Evolutionary conservation across 176 grass and related monocot species (phyloP), one percentile per base, ranked within the genome.

Genomic region (Musa beccarii): DNA sequence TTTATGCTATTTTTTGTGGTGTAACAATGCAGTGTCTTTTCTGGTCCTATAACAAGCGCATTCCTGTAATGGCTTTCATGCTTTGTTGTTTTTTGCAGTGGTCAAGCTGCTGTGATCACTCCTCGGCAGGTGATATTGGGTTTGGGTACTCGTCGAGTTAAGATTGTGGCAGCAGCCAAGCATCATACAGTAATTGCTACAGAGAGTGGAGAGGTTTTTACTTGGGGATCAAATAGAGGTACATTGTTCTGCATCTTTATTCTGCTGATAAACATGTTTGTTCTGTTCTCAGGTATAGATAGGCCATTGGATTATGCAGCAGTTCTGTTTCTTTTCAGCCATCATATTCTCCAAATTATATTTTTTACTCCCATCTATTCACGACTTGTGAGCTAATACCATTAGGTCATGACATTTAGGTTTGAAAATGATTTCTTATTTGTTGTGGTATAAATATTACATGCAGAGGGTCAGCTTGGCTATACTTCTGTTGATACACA

Each of bases 221-320:
- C 96, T 59, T 99, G 96, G 96, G 96, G 96, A 84, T 99, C 96
- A 76, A 99, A 99, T 80, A 94, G 96, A 99, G 96, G 96, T 99
- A 81, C 53, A 25, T 80, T 43, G 65, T 75, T 9, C 77, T 82
- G 23, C 71, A 86, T 73, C 53, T 85, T 26, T 3, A 5, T 21
- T 66, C n/a, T 61, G 19, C 19, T 66, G 63, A 13, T 66, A 26
- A 66, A 66, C 23, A 26, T 66, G 62, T 64, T 43, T 43, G 11
- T 14, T 25, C 26, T 66, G 13, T 25, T 66, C 22, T 20, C 23
- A 63, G 11, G 61, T 20, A 7, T 63, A 63, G 11, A 63, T 63
- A 10, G 0, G 17, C 61, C n/a, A 63, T n/a, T 63, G 22, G 10
- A 23, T 23, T 2, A 25, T 66, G 9, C 10, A 13, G 2, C 9